These are phyloP conservation scores for Hemileccinum impolitum DNA, from an alignment of 768 basidiomycete genomes.

Conservation along the genomic window DNA sequence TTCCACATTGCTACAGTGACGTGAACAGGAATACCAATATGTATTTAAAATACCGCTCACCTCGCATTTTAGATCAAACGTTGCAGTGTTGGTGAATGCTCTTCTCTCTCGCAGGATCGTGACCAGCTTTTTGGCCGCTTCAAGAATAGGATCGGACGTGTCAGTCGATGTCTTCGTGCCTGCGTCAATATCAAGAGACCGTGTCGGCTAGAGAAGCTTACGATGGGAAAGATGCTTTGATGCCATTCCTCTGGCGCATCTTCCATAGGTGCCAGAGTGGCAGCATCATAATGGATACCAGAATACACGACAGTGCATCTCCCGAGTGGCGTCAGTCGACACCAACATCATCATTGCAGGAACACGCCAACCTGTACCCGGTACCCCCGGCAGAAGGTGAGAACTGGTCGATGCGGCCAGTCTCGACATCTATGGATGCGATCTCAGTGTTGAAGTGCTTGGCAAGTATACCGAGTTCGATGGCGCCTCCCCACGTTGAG, in stretches of 20 bases:
- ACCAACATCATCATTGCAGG: not conserved
- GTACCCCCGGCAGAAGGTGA: conserved; percentile 37
- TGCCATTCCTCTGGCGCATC: conserved; percentile 86
- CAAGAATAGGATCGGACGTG: conserved; percentile 52
- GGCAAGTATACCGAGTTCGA: conserved; percentile 85
- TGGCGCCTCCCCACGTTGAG: conserved; percentile 91
- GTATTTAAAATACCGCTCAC: conserved; percentile 36
- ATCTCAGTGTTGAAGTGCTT: conserved; percentile 83
- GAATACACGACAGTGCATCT: conserved; percentile 85
- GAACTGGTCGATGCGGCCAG: conserved; percentile 85
- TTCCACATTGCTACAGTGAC: conserved; percentile 61
- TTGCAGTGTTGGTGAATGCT: conserved; percentile 88
- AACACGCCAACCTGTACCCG: conserved; percentile 27
- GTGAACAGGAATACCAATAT: conserved; percentile 5
- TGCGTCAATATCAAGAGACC: conserved; percentile 23
- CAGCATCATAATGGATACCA: conserved; percentile 95
- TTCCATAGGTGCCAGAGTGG: conserved; percentile 72
- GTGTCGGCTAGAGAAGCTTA: conserved; percentile 23
- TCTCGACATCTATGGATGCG: conserved; percentile 86
- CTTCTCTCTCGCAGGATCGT: conserved; percentile 67
- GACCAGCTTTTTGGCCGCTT: conserved; percentile 70
- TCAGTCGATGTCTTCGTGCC: conserved; percentile 25
- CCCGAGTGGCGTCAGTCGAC: conserved; percentile 12
- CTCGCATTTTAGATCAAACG: conserved; percentile 88
- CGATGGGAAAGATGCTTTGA: conserved; percentile 75